phyloP scores from a whole-genome alignment of 192 early-diverging fungal species.

The Coemansia pectinata region DNA sequence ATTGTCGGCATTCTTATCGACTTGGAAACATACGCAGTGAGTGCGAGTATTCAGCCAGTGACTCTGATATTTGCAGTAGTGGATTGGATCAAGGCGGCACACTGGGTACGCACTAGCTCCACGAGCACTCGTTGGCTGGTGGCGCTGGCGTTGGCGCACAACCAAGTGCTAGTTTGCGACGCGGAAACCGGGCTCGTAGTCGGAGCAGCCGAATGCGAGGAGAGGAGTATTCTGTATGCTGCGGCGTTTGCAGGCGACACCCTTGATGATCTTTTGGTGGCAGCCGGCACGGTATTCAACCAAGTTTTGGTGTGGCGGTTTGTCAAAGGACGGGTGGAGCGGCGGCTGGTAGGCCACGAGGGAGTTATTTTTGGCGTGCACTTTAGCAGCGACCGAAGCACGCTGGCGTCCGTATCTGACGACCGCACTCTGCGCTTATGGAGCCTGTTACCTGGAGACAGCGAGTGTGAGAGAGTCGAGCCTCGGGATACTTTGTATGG shows the following conservation, averaged over 20 bases:
- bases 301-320: slow-evolving; percentile 59
- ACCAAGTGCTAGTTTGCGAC: slow-evolving; percentile 66
- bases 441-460: slow-evolving; percentile 19
- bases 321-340: background rate
- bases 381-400: slow-evolving; percentile 62
- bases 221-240: slow-evolving; percentile 73
- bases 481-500: slow-evolving; percentile 58
- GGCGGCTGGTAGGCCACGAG: slow-evolving; percentile 25
- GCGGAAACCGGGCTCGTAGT: slow-evolving; percentile 12
- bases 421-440: slow-evolving; percentile 83
- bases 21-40: background rate
- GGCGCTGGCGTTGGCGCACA: slow-evolving; percentile 75
- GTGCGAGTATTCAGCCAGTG: no score
- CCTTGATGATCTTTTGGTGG: slow-evolving; percentile 55
- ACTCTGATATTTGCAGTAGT: slow-evolving; percentile 28
- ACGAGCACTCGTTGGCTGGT: slow-evolving; percentile 17
- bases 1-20: slow-evolving; percentile 10
- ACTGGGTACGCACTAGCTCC: slow-evolving; percentile 58
- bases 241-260: slow-evolving; percentile 69
- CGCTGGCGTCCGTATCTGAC: slow-evolving; percentile 73
- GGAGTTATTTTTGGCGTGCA: slow-evolving; percentile 79
- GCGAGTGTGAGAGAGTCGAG: background rate
- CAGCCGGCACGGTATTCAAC: slow-evolving; percentile 84
- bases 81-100: slow-evolving; percentile 81
- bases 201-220: slow-evolving; percentile 59